phyloP scores from a whole-genome alignment of 202 grass and related monocot species.

The Zizania palustris region DNA sequence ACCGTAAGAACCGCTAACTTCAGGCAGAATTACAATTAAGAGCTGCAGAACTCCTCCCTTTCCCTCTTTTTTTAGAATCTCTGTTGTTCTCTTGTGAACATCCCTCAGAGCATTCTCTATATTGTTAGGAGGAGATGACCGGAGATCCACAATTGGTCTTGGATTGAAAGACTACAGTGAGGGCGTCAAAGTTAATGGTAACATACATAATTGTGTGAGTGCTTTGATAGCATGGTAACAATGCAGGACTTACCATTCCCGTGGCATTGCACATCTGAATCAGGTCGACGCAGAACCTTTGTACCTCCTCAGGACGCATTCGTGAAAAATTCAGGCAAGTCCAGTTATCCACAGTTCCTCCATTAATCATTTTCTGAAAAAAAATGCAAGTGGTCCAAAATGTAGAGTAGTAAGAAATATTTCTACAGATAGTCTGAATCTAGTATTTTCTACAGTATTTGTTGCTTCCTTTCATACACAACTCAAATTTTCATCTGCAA shows the following conservation, averaged over 20 bases:
- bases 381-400: not conserved
- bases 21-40: conserved; percentile 68
- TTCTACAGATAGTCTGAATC: not conserved
- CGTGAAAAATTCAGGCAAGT: conserved; percentile 71
- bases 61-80: conserved; percentile 16
- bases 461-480: not conserved
- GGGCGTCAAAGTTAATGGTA: conserved; percentile 4
- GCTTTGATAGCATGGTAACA: not conserved
- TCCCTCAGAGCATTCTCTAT: conserved; percentile 59
- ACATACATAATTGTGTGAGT: conserved; percentile 5
- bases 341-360: conserved; percentile 63
- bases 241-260: conserved; percentile 62
- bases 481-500: too few species aligned
- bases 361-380: conserved; percentile 82
- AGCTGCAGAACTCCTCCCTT: conserved; percentile 46
- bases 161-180: conserved; percentile 43
- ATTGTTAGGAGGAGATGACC: conserved; percentile 32
- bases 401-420: conserved; percentile 16
- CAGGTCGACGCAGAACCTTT: conserved; percentile 58
- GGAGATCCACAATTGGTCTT: conserved; percentile 40
- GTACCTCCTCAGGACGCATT: conserved; percentile 51
- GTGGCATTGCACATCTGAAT: conserved; percentile 62
- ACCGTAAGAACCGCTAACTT: conserved; percentile 68
- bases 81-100: conserved; percentile 27
- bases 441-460: not conserved